Base-by-base conservation (phyloP, 345 rosid genomes). In the Carallia pectinifolia region DNA sequence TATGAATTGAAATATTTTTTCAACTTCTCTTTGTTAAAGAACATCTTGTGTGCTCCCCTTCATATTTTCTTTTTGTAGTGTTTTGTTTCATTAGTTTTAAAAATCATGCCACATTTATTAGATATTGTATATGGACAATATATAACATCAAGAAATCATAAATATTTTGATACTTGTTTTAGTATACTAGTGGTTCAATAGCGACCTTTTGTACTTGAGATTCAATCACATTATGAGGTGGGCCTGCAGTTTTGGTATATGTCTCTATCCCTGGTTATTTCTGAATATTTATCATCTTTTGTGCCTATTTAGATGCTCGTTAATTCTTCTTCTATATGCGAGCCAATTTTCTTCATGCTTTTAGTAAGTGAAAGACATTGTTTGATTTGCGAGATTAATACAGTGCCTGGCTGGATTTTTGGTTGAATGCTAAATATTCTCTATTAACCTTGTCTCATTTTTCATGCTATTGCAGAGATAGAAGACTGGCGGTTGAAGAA, bases 251-350 rank as follows among this genome's bases (percentile, higher is more conserved):
- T 17, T 27, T 27, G 38, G 23, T 44, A 31, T 47, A 18, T 23
- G 44, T 64, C 2, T 9, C 23, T 48, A 10, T 56, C 9, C 12
- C 7, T 37, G 10, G 50, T 8, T 59, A 19, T 44, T 47, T 3
- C 62, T 44, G 27, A 50, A 54, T 65, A 47, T 65, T 67, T 37
- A 63, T 58, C 53, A 40, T 36, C 4, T 19, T 56, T 16, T 47
- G 19, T 61, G 29, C 55, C 29, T 44, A 31, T 47, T 69, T 69
- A 30, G 44, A 60, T 66, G 72, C 27, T 60, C 66, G 29, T 58
- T 58, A 63, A 33, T 33, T 1, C 2, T 61, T 56, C 30, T 61
- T 47, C 16, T 66, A 5, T 27, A 27, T 67, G 34, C 12, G 8
- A 37, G 61, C 30, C 40, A 37, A 55, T 31, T 58, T 50, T 54